These are phyloP conservation scores for Cyclotella baltica DNA, from an alignment of 108 stramenopile species.

Conservation along the genomic window DNA sequence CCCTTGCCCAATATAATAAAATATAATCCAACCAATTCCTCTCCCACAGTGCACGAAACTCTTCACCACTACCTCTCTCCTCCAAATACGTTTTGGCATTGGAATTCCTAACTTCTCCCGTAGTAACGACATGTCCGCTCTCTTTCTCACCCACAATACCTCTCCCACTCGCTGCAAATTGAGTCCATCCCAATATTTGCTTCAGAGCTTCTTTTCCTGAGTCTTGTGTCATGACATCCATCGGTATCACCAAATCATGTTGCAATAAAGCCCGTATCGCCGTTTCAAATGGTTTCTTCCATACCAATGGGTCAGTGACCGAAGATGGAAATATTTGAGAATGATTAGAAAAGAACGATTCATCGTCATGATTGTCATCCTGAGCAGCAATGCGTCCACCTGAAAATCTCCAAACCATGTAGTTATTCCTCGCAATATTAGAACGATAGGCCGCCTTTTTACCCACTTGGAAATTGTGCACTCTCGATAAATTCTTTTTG, in stretches of 20 bases:
- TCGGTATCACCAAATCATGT: conserved; percentile 44
- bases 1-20: conserved; percentile 47
- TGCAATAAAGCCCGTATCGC: conserved; percentile 40
- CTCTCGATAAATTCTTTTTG: neutral
- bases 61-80: conserved; percentile 27
- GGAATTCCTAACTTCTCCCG: conserved; percentile 41
- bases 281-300: conserved; percentile 34
- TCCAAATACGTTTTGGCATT: conserved; percentile 35
- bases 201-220: conserved; percentile 17
- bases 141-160: conserved; percentile 3
- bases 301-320: conserved; percentile 15
- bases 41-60: conserved; percentile 42
- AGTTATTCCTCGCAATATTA: conserved; percentile 46
- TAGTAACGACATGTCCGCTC: conserved; percentile 45
- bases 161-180: conserved; percentile 22
- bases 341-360: neutral
- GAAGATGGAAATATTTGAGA: neutral
- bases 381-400: conserved; percentile 26
- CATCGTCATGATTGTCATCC: neutral
- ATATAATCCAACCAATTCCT: conserved; percentile 58
- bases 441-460: neutral
- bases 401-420: conserved; percentile 56
- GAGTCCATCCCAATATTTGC: conserved; percentile 39
- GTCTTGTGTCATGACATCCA: conserved; percentile 50
- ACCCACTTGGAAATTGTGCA: conserved; percentile 13